Evolutionary conservation across 306 rosid genomes (phyloP), one percentile per base, ranked within the genome.

Genomic region (Hippophae rhamnoides): DNA sequence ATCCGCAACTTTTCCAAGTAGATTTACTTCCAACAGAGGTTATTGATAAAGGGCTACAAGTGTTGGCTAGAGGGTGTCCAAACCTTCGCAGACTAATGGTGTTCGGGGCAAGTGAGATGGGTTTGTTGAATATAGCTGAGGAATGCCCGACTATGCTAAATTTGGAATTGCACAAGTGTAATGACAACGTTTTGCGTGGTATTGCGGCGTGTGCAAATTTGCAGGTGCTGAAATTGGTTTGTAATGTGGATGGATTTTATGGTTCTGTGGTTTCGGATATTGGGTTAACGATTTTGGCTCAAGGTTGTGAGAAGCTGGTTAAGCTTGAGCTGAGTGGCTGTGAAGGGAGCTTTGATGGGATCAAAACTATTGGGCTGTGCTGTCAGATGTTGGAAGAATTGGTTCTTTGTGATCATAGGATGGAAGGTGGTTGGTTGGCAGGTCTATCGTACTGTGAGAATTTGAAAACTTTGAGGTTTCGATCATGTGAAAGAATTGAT

Each of bases 341-440:
- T 52, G 93, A 89, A 57, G 97, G 97, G 18, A 82, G 97, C 64
- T 89, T 79, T 40, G 97, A 86, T 63, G 95, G 97, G 71, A 65
- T 89, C 38, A 89, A 89, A 69, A 95, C 97, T 1, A 80, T 89
- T 48, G 97, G 95, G 55, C 78, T 76, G 66, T 89, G 97, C 47
- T 89, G 97, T 66, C 81, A 72, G 49, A 89, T 89, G 97, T 58
- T 89, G 74, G 97, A 89, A 77, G 97, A 89, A 25, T 63, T 89
- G 77, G 80, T 80, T 2, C 4, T 86, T 25, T 73, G 75, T 52
- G 89, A 86, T 69, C 97, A 86, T 48, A 82, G 87, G 69, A 89
- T 89, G 97, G 97, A 89, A 41, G 64, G 70, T 44, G 97, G 95
- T n/a, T 89, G 97, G 97, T 56, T 86, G 54, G 87, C 89, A 0